Evolutionary conservation across 139 green algal genomes (phyloP), one percentile per base, ranked within the genome.

Genomic region (Chlorella ohadii): DNA sequence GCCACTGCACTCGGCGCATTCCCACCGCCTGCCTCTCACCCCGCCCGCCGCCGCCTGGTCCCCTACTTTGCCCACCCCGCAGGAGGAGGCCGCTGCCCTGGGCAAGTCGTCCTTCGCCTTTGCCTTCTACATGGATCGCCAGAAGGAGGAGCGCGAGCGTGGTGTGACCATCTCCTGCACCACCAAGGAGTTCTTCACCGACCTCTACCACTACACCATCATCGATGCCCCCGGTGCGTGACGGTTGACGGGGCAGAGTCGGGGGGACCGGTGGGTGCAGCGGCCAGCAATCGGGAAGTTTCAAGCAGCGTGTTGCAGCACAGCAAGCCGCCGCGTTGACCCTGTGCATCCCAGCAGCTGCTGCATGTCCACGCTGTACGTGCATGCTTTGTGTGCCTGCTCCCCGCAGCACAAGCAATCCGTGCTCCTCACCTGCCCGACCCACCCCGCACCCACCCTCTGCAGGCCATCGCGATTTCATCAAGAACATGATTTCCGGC

Each of bases 401-500:
- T n/a, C 59, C 22, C 25, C 3, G 36, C 71, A 17, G 38, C 68
- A 36, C 63, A 28, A 41, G 34, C 34, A 55, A 11, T 55, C 34
- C 16, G 51, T 34, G n/a, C 67, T 31, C 34, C n/a, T 19, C 34
- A 51, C 34, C 17, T 51, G 44, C 44, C 33, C 13, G 13, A 20
- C 28, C 25, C 72, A n/a, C 38, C 73, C 22, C 15, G 22, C 15
- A n/a, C 44, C 71, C 19, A 15, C 47, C 64, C 65, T 57, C 47
- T 56, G 36, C 88, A 94, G 95, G 97, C 85, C 97, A 99, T 91
- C 89, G 97, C 66, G 97, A 99, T 91, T 99, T 99, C 94, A 99
- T 99, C 92, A 99, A 99, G 96, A 99, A 99, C 94, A 99, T 99
- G 97, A 99, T 99, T 91, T 98, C 97, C 78, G 97, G 97, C 84